Base-by-base conservation (phyloP, 169 alveolate species). In the Theileria sp. region DNA sequence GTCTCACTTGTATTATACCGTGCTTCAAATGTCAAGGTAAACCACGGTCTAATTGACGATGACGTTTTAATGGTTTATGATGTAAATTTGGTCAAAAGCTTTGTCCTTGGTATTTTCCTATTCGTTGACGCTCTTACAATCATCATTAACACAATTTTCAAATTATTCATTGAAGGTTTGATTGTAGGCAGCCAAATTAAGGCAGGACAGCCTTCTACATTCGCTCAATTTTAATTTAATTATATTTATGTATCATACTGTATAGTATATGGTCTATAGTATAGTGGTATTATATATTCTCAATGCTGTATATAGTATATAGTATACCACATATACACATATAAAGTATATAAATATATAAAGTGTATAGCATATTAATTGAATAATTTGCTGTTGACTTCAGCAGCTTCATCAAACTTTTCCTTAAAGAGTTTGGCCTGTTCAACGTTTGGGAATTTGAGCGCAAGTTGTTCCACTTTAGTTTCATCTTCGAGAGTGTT, bases 401-500 rank as follows among this genome's bases (percentile, higher is more conserved):
- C 77, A 30, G 94, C 97, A 0, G 98, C 98, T 60, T 95, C 97
- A 72, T 93, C 97, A 61, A 95, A 95, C 85, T 95, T 94, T 74
- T 88, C 88, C 79, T 94, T 94, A 77, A 95, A 95, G 30, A 87
- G 83, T 70, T 89, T 89, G 26, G 98, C 98, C 51, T 93, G 96
- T 34, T 94, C 98, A 28, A 95, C 92, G 44, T 90, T 93, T 28
- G 96, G 95, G 81, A 97, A 94, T 87, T 96, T 95, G 44, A 95
- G 88, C 0, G 99, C 99, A 81, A 97, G 93, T 80, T 95, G 98
- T 77, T 96, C 99, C 44, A 94, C 92, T 74, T 85, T 79, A 60
- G 89, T 87, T 69, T 94, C 97, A 56, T 94, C 99, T 61, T 97
- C 99, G 38, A 98, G 95, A 87, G 93, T 95, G 88, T 97, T 98